Evolutionary conservation across 768 basidiomycete genomes (phyloP), one percentile per base, ranked within the genome.

Genomic region (Suillus bovinus): DNA sequence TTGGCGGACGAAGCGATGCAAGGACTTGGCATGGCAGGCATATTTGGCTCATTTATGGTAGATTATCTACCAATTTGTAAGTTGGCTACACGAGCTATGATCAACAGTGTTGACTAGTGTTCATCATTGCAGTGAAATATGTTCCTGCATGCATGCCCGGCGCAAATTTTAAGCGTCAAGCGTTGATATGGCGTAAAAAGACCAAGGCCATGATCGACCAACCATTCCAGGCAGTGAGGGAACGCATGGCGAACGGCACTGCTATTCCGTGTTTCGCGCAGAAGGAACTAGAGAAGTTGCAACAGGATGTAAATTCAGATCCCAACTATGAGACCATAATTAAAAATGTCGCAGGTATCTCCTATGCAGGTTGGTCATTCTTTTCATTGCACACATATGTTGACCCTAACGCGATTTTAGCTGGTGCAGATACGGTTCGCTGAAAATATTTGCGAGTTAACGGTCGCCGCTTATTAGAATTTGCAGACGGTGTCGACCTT

Each of bases 121-220:
- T 27, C 24, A 10, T 44, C 13, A 31, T 29, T 44, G 34, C 38
- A 72, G 76, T 85, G 24, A 81, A 82, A 33, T 79, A 81, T 56
- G 61, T 85, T n/a, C 85, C 85, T 3, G 71, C 76, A 3, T 84
- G 73, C 69, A 67, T 86, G 34, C 85, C 85, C 8, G 81, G 82
- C 14, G 78, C 79, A 7, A 71, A 65, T 0, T 86, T 83, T 75
- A 81, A 81, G 63, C 77, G 79, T 29, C 73, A 81, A 6, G 86
- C 83, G 33, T 68, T 73, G 16, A 67, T 57, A 31, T 84, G 82
- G 82, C 72, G 73, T 34, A 67, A 67, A 50, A 61, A 63, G 17
- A 67, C 74, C 11, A 71, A 64, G 68, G 62, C 65, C 68, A 64
- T 77, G 77, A 61, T 72, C 74, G 56, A 71, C 67, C 41, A 67